Evolutionary conservation across 345 rosid species (phyloP), one percentile per base, ranked within the genome.

Genomic region (thale cress (Arabidopsis thaliana)): DNA sequence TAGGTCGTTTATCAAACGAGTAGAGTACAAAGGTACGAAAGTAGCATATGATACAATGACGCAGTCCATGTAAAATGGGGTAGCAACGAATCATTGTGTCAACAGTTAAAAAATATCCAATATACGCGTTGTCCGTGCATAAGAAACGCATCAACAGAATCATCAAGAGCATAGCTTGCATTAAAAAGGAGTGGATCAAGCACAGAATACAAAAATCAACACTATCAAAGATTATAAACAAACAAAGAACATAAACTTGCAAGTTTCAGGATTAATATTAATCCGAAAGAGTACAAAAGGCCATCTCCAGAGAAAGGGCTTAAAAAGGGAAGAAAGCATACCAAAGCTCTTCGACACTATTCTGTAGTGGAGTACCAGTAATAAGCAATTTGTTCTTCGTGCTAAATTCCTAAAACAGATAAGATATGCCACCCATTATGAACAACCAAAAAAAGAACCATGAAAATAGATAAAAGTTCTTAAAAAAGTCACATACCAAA

Each of bases 281-380:
- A 71, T 25, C 58, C 8, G 6, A 24, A 69, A 42, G 33, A 65
- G 34, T 5, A 30, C 33, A 42, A 41, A 41, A 23, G 23, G 33
- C 22, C 64, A 41, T 50, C 44, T 37, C 46, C 57, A 60, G 28
- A 75, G 57, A 57, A 58, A 59, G 24, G 64, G 64, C 65, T 57
- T 23, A 49, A 38, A 46, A 37, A 52, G 69, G 75, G 52, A 53
- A 67, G 65, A 66, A 76, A 58, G 24, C 71, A 63, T 87, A 96
- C 99, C 99, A 96, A 59, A 96, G 89, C 86, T 96, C 99, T 80
- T 96, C 99, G 28, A 96, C 99, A 51, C 98, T 96, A 82, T 96
- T 96, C 81, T 96, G 99, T 52, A 96, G 73, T 71, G 99, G 99
- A 72, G 99, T 96, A 59, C 99, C 99, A 69, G 99, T 96, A 56